Conservation (phyloP, 1,284 basidiomycete species). For the Phlebopus sp. region DNA sequence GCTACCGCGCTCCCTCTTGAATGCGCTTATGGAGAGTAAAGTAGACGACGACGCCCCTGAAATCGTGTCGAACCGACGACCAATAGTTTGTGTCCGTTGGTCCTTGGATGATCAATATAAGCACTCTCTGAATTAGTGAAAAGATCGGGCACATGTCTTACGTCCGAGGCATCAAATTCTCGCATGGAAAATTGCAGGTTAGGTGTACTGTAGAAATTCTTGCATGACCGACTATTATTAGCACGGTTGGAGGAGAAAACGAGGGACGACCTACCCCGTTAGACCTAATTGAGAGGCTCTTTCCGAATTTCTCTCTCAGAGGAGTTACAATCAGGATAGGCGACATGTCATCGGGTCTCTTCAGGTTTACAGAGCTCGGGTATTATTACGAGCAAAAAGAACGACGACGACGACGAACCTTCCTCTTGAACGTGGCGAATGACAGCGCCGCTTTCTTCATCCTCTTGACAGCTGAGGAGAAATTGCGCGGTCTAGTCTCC, state of each 20-base stretch:
- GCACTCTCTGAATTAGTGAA: neutral
- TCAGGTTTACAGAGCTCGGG: neutral
- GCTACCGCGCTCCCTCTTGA: conserved; percentile 10
- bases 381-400: neutral
- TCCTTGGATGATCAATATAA: neutral
- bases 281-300: conserved; percentile 27
- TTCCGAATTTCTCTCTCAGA: conserved; percentile 30
- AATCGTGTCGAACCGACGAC: conserved; percentile 26
- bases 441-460: conserved; percentile 20
- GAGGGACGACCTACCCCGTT: conserved; percentile 23
- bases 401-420: conserved; percentile 11
- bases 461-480: conserved; percentile 21
- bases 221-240: neutral
- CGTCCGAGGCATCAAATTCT: conserved; percentile 14
- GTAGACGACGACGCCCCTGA: conserved; percentile 18
- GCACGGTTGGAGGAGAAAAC: neutral
- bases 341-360: conserved; percentile 25
- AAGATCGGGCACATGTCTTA: conserved; percentile 7
- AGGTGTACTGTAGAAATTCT: conserved; percentile 28
- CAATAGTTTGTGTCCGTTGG: conserved; percentile 4
- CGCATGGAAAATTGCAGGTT: conserved; percentile 30
- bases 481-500: conserved; percentile 10
- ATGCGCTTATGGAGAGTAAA: conserved; percentile 2
- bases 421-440: conserved; percentile 24
- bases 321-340: conserved; percentile 27